A percentile compares a stretch with the other conserved stretches of the same genome.
Conservation (phyloP, 495 filamentous ascomycete genomes). For the Articulospora tetracladia region DNA sequence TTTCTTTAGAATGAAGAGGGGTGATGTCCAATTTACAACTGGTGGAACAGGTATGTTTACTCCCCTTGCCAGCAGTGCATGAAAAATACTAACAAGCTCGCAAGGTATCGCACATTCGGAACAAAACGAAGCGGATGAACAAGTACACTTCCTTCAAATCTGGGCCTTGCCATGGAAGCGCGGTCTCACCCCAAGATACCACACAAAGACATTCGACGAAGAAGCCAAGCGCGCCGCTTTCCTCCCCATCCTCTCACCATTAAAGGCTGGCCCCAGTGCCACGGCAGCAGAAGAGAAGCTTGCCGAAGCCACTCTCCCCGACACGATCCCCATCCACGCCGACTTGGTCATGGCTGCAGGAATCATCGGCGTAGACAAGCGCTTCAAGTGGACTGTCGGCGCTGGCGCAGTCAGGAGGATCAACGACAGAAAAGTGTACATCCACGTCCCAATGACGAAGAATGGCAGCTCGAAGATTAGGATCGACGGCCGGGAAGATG, state of each 20-base stretch:
- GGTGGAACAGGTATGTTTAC: slow-evolving; percentile 56
- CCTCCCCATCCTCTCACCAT: slow-evolving; percentile 64
- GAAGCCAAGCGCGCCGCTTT: slow-evolving; percentile 64
- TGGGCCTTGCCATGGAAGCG: slow-evolving; percentile 71
- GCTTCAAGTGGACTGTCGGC: slow-evolving; percentile 61
- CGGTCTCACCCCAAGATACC: slow-evolving; percentile 66
- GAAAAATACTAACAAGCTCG: slow-evolving; percentile 13
- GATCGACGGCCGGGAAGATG: slow-evolving; percentile 49
- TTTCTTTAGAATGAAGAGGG: slow-evolving; percentile 69
- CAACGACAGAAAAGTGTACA: slow-evolving; percentile 63
- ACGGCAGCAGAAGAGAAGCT: slow-evolving; percentile 53
- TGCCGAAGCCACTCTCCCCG: slow-evolving; percentile 49
- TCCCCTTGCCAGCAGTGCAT: neutral
- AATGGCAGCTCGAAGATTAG: slow-evolving; percentile 63
- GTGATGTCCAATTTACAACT: slow-evolving; percentile 81
- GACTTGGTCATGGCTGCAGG: slow-evolving; percentile 75
- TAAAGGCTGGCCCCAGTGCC: slow-evolving; percentile 59
- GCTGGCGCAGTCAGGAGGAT: slow-evolving; percentile 38
- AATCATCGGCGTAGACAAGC: slow-evolving; percentile 49
- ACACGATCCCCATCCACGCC: slow-evolving; percentile 74
- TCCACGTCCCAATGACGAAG: slow-evolving; percentile 74
- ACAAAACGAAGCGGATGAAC: slow-evolving; percentile 56
- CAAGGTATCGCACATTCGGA: slow-evolving; percentile 72
- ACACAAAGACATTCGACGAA: slow-evolving; percentile 63
- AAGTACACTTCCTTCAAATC: slow-evolving; percentile 80